Base-by-base conservation (phyloP, 2,329 filamentous ascomycete species). In the Lecanicillium sp. region DNA sequence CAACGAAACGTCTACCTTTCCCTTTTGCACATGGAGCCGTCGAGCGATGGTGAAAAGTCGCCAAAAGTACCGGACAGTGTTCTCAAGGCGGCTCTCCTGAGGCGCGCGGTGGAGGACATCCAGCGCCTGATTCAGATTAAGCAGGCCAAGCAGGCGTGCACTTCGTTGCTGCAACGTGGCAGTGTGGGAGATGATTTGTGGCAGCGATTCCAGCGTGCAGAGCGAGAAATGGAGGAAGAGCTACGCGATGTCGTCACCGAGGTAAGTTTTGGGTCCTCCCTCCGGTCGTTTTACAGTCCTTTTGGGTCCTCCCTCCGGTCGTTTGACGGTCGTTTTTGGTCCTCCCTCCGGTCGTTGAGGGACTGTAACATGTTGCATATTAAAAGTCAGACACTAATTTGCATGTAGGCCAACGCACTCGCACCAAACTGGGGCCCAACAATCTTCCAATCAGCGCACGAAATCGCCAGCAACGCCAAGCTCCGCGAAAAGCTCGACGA, bases 201-300 rank as follows among this genome's bases (percentile, higher is more conserved):
- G 84, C 86, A 95, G 68, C 75, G 90, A 29, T 95, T 96, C 62
- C 65, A 81, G 63, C 76, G 87, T 36, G 92, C 90, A 1, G 92
- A 98, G 74, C 89, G 94, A 68, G 92, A 98, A 65, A 94, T 96
- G 71, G 89, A 98, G 65, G 86, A 88, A 49, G 92, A 98, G 65
- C 71, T 98, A 45, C 78, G 86, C 52, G 92, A 98, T 63, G 90
- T 96, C 17, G 88, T 96, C 25, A 77, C 80, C 51, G 90, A 96
- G 80, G 88, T 94, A 61, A 45, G 72, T 43, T 16, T 13, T 15
- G 12, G n/a, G n/a, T 16, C 13, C 9, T 12, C 34, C 12, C 11
- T 19, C 32, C 35, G 15, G 25, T 13, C n/a, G 25, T 4, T 25
- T 25, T 25, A 31, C 35, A 14, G 25, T 13, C n/a, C 25, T 4